A percentile compares a stretch with the other conserved stretches of the same genome.
phyloP scores from a whole-genome alignment of 2,329 filamentous ascomycete genomes.

The Colletotrichum eremochloae region DNA sequence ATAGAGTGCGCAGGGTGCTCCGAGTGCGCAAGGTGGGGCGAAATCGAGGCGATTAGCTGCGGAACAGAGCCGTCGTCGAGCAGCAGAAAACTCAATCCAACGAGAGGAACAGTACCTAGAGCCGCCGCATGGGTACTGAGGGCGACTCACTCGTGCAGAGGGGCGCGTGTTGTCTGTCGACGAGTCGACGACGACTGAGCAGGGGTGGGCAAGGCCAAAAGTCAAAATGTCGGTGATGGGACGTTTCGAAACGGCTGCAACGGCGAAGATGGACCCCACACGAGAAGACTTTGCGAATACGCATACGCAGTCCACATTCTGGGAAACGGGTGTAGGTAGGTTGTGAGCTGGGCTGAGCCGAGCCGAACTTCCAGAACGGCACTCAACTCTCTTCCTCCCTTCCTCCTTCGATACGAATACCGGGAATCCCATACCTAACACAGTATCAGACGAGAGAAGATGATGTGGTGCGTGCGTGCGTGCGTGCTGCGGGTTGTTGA shows the following conservation, averaged over 20 bases:
- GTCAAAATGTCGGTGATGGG: constrained; percentile 7
- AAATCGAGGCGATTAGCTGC: neutral
- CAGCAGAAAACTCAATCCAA: neutral
- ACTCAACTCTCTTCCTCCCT: neutral
- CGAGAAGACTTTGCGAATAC: neutral
- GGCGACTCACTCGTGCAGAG: neutral
- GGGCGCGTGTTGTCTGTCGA: neutral
- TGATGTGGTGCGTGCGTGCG: neutral
- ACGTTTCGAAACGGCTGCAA: constrained; percentile 38
- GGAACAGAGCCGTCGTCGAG: neutral
- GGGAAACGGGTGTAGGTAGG: neutral
- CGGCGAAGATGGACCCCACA: neutral
- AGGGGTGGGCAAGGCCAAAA: constrained; percentile 8
- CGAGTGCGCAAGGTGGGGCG: neutral
- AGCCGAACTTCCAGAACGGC: neutral
- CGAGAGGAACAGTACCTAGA: neutral
- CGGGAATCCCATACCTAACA: neutral
- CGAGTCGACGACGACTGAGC: neutral
- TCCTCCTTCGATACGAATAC: too few species aligned
- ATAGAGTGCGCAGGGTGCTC: constrained; percentile 24
- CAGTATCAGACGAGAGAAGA: neutral
- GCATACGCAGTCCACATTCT: neutral
- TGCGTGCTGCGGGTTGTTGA: neutral
- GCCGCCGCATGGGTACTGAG: neutral
- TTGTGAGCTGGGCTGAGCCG: neutral